phyloP scores from a whole-genome alignment of 345 rosid genomes.

The Gossypium mustelinum region DNA sequence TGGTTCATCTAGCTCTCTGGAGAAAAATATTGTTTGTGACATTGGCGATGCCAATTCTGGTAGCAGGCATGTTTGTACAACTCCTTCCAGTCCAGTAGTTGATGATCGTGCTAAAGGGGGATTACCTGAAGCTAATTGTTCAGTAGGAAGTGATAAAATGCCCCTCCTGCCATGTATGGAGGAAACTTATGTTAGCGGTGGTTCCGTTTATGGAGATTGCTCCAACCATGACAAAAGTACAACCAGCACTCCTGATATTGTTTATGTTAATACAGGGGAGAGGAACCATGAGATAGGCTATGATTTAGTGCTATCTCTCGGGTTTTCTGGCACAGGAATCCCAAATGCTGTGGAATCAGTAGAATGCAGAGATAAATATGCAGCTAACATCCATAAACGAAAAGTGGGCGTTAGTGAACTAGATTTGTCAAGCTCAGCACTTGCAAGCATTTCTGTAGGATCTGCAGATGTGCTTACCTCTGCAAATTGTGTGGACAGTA shows the following conservation, averaged over 20 bases:
- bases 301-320: slow-evolving; percentile 24
- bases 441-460: slow-evolving; percentile 23
- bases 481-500: slow-evolving; percentile 30
- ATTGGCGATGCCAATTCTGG: slow-evolving; percentile 20
- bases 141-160: background rate
- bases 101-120: slow-evolving; percentile 31
- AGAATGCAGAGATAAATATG: slow-evolving; percentile 27
- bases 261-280: slow-evolving; percentile 14
- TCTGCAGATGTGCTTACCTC: slow-evolving; percentile 28
- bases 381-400: slow-evolving; percentile 17
- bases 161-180: slow-evolving; percentile 16
- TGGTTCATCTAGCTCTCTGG: slow-evolving; percentile 19
- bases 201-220: slow-evolving; percentile 9
- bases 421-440: slow-evolving; percentile 33
- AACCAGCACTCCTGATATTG: slow-evolving; percentile 15
- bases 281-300: slow-evolving; percentile 14
- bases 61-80: slow-evolving; percentile 21
- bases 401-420: slow-evolving; percentile 23
- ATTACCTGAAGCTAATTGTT: slow-evolving; percentile 6
- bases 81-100: slow-evolving; percentile 16
- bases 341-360: slow-evolving; percentile 13
- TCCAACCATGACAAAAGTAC: slow-evolving; percentile 14
- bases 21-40: slow-evolving; percentile 24
- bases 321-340: slow-evolving; percentile 26
- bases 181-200: slow-evolving; percentile 16